phyloP scores from a whole-genome alignment of 1,284 basidiomycete genomes.

The Malassezia sympodialis region DNA sequence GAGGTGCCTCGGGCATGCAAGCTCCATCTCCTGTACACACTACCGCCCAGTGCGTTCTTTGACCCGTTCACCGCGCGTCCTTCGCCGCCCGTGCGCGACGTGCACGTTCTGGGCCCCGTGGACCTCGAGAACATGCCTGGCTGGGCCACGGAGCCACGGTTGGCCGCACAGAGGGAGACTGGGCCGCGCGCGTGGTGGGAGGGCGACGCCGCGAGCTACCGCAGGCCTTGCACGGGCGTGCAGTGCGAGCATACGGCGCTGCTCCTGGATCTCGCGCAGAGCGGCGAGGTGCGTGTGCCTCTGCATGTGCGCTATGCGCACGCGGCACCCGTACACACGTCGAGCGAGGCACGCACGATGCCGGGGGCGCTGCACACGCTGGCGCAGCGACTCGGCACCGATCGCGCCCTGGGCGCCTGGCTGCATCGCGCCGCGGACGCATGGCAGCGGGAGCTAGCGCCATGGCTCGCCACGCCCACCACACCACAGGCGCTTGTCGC shows the following conservation, averaged over 20 bases:
- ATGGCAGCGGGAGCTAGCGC: background rate
- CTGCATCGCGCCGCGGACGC: background rate
- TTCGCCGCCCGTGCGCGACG: background rate
- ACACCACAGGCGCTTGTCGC: background rate
- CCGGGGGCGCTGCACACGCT: no score
- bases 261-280: background rate
- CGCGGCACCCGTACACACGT: background rate
- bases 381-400: no score
- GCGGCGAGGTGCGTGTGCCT: background rate
- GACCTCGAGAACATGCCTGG: slow-evolving; percentile 12
- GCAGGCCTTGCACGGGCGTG: background rate
- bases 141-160: background rate
- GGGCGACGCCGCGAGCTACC: background rate
- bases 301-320: slow-evolving; percentile 15
- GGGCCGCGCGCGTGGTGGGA: slow-evolving; percentile 13
- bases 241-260: slow-evolving; percentile 13
- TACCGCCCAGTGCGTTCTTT: slow-evolving; percentile 4
- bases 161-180: background rate
- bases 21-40: background rate
- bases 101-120: background rate
- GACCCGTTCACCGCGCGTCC: slow-evolving; percentile 13
- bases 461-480: background rate
- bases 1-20: background rate
- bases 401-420: background rate
- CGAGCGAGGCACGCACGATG: no score